A percentile compares a stretch with the other conserved stretches of the same genome.
Evolutionary conservation across 139 green algal genomes (phyloP).

Genomic region (Tetradesmus obliquus): DNA sequence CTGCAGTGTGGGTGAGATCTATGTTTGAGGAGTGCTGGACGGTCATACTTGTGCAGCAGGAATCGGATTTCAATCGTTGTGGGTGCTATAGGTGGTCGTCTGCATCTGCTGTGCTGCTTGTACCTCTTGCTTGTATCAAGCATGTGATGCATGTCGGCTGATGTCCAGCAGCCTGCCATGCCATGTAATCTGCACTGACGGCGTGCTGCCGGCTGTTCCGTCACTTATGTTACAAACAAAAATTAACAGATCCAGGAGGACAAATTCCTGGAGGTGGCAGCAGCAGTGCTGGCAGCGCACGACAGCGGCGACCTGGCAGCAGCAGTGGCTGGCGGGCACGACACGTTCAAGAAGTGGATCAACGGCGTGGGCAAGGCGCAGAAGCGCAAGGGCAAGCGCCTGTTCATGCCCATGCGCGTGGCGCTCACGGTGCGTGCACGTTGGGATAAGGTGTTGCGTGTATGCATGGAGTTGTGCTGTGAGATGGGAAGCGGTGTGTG

Average conservation of each 20-base stretch:
- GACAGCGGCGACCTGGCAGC: slow-evolving; percentile 84
- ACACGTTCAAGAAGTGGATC: slow-evolving; percentile 89
- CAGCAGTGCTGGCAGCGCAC: slow-evolving; percentile 78
- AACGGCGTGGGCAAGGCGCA: slow-evolving; percentile 95
- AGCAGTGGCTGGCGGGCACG: slow-evolving; percentile 72
- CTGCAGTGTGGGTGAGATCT: not conserved
- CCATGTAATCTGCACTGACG: no score
- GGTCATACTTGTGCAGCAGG: no score
- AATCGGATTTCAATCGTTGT: no score
- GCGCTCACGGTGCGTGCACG: slow-evolving; percentile 86
- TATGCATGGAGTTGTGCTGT: not conserved
- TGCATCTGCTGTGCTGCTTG: not conserved
- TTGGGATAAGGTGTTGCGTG: not conserved
- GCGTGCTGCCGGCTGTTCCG: no score
- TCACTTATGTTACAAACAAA: no score
- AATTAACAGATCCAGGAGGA: slow-evolving; percentile 73
- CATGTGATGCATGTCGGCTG: no score
- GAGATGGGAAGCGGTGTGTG: not conserved
- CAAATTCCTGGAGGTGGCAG: slow-evolving; percentile 79
- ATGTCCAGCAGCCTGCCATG: not conserved
- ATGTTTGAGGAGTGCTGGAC: not conserved
- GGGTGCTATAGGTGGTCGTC: no score
- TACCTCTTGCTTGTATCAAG: not conserved
- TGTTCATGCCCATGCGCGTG: slow-evolving; percentile 98
- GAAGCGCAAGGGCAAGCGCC: slow-evolving; percentile 96